These are phyloP conservation scores for Neurospora sp. DNA, from an alignment of 495 filamentous ascomycete genomes.

Conservation along the genomic window DNA sequence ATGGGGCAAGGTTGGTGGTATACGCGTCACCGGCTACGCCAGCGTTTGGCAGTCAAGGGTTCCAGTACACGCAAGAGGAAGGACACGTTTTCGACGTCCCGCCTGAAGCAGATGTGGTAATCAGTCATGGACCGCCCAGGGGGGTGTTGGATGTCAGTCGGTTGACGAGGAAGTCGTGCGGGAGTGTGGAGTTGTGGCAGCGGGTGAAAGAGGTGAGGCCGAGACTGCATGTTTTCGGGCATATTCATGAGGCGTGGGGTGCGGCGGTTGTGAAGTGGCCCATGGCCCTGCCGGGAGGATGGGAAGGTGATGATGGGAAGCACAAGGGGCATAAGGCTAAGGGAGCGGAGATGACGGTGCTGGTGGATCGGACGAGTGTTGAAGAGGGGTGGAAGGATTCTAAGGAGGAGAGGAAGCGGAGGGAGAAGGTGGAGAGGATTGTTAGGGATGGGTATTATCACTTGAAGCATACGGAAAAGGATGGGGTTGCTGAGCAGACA, in stretches of 20 bases:
- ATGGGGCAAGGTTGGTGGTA: constrained; percentile 49
- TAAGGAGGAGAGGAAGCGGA: constrained; percentile 1
- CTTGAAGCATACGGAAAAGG: constrained; percentile 26
- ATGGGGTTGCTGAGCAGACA: constrained; percentile 40
- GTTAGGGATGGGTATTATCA: constrained; percentile 5
- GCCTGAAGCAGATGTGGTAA: constrained; percentile 48
- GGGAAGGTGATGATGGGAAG: constrained; percentile 16
- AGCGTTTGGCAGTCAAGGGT: constrained; percentile 50
- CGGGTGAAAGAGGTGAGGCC: constrained; percentile 44
- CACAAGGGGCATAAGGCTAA: no score
- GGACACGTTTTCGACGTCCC: constrained; percentile 41
- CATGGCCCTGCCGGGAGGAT: constrained; percentile 3
- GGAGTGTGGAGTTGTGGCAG: constrained; percentile 47
- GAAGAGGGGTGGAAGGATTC: constrained; percentile 6
- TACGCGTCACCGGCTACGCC: constrained; percentile 64
- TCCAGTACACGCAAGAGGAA: constrained; percentile 44
- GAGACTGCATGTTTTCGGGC: constrained; percentile 58
- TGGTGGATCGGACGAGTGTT: constrained; percentile 33
- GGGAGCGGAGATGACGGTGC: constrained; percentile 11
- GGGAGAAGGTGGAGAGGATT: background rate
- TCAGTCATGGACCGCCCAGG: constrained; percentile 66
- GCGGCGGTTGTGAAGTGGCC: constrained; percentile 49
- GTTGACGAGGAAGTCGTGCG: constrained; percentile 28
- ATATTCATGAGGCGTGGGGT: constrained; percentile 69
- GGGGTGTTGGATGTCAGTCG: constrained; percentile 43